Conservation (phyloP, 1,139 yeast species). For the Candida frijolesensis region DNA sequence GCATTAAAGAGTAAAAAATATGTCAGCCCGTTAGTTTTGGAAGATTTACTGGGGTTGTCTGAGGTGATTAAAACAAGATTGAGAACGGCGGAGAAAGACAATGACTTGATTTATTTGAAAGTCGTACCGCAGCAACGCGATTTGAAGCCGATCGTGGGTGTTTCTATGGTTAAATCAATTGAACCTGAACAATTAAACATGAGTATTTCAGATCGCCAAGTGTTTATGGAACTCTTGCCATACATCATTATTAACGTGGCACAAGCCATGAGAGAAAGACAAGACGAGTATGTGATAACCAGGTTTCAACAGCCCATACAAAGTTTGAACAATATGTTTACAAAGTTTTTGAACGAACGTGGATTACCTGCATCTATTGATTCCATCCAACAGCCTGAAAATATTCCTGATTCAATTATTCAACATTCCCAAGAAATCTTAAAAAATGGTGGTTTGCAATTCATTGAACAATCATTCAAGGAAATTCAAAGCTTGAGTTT, state of each 20-base stretch:
- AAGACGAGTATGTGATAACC: conserved; percentile 54
- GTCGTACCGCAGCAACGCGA: conserved; percentile 53
- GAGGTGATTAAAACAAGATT: conserved; percentile 47
- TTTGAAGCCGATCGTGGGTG: conserved; percentile 49
- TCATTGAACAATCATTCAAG: conserved; percentile 43
- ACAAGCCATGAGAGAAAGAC: conserved; percentile 69
- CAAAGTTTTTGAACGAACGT: conserved; percentile 43
- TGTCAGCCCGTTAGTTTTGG: conserved; percentile 44
- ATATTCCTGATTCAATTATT: conserved; percentile 58
- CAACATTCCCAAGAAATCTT: conserved; percentile 58
- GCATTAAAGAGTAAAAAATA: conserved; percentile 46
- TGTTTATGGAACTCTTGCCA: conserved; percentile 64
- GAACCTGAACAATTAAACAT: conserved; percentile 35
- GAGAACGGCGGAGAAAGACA: conserved; percentile 71
- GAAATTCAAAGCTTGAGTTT: conserved; percentile 48
- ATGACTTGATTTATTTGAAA: conserved; percentile 75
- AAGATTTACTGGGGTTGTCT: conserved; percentile 51
- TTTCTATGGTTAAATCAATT: conserved; percentile 58
- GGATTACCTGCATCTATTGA: conserved; percentile 67
- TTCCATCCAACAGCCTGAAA: conserved; percentile 62
- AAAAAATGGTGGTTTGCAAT: conserved; percentile 54
- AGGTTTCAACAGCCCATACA: conserved; percentile 55
- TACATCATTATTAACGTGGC: conserved; percentile 66
- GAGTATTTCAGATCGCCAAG: neutral
- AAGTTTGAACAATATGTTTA: conserved; percentile 50